Evolutionary conservation across 1,139 yeast genomes (phyloP).

Genomic region (Sugiyamaella novakii): DNA sequence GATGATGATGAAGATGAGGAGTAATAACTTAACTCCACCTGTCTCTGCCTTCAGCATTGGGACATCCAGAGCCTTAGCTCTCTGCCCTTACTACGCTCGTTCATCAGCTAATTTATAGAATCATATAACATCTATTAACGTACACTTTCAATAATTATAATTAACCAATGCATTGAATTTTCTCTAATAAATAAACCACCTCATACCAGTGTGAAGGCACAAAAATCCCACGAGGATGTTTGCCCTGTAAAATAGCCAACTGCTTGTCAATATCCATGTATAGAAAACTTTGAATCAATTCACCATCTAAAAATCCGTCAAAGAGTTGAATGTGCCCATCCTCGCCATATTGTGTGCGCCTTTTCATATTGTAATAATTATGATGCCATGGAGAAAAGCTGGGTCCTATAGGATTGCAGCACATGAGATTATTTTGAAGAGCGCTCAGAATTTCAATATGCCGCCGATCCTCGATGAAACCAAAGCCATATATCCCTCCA

Average conservation of each 20-base stretch:
- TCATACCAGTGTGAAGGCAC: constrained; percentile 3
- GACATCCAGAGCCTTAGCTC: not conserved
- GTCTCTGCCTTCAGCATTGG: not conserved
- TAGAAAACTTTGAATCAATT: constrained; percentile 11
- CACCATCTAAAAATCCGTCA: constrained; percentile 10
- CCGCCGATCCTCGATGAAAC: constrained; percentile 7
- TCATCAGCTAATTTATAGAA: too few species aligned
- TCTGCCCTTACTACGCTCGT: too few species aligned
- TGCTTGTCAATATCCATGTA: constrained; percentile 9
- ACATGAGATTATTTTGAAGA: constrained; percentile 12
- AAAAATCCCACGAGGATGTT: not conserved
- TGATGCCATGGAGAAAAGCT: not conserved
- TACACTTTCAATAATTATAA: not conserved
- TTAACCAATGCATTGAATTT: constrained; percentile 7
- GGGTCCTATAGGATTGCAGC: not conserved
- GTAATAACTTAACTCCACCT: constrained; percentile 27
- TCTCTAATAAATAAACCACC: constrained; percentile 6
- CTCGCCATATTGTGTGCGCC: not conserved
- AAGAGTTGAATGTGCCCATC: not conserved
- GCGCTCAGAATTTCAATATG: not conserved
- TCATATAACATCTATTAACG: too few species aligned
- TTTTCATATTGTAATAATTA: not conserved
- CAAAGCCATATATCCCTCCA: constrained; percentile 18
- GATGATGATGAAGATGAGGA: constrained; percentile 39
- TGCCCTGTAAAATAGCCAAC: not conserved